Conservation (phyloP, 2,329 filamentous ascomycete genomes). For the Trichoderma arundinaceum region DNA sequence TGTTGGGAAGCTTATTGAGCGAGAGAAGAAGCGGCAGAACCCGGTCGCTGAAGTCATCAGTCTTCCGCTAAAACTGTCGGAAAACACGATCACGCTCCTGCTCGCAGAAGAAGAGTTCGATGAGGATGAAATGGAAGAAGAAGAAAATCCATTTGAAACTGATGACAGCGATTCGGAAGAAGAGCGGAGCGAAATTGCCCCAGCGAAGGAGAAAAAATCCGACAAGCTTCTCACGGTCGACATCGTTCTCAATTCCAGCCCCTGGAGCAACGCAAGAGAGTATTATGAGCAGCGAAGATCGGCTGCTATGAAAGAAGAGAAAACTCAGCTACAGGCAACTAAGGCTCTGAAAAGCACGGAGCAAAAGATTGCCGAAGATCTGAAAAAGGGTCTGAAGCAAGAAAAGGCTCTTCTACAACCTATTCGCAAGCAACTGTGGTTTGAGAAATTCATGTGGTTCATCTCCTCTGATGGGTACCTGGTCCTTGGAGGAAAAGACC, state of each 20-base stretch:
- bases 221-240: constrained; percentile 73
- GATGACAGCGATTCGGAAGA: constrained; percentile 64
- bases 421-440: constrained; percentile 87
- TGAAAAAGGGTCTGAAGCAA: constrained; percentile 87
- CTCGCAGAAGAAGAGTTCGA: constrained; percentile 73
- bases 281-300: constrained; percentile 90
- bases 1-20: constrained; percentile 84
- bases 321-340: constrained; percentile 79
- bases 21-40: constrained; percentile 81
- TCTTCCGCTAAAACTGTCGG: constrained; percentile 84
- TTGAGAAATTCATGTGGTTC: constrained; percentile 97
- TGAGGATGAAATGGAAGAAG: constrained; percentile 62
- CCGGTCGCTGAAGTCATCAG: constrained; percentile 86
- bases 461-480: constrained; percentile 95
- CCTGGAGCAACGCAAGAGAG: constrained; percentile 87
- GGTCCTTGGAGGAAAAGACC: constrained; percentile 86
- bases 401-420: constrained; percentile 87
- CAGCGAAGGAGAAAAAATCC: constrained; percentile 48
- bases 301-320: constrained; percentile 85
- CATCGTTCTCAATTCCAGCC: constrained; percentile 79
- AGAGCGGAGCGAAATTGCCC: constrained; percentile 42
- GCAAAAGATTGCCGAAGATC: constrained; percentile 81
- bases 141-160: constrained; percentile 60
- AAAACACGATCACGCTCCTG: constrained; percentile 83
- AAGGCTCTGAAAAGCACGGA: constrained; percentile 89